Conservation (phyloP, 2,329 filamentous ascomycete genomes). For the Phyllosticta capitalensis region DNA sequence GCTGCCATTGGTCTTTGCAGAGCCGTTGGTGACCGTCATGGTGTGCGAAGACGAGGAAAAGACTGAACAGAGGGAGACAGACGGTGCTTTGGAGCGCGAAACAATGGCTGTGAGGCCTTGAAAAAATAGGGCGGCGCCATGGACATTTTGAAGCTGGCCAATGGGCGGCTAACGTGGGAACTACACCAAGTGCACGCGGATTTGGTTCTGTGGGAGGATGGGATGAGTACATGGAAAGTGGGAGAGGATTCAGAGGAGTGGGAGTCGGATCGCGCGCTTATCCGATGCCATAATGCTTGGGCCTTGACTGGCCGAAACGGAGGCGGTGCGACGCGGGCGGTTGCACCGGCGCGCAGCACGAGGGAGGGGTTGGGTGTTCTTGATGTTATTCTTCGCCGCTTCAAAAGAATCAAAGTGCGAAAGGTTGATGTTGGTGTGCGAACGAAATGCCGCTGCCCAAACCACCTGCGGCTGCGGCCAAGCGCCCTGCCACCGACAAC, state of each 20-base stretch:
- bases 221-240: neutral
- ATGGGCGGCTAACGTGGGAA: neutral
- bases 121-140: neutral
- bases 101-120: neutral
- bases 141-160: neutral
- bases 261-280: slow-evolving; percentile 5
- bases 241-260: slow-evolving; percentile 7
- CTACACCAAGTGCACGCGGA: neutral
- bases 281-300: neutral
- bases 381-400: too few relatives aligned
- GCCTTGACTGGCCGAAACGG: slow-evolving; percentile 3
- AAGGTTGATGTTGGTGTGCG: neutral
- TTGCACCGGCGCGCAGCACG: too few relatives aligned
- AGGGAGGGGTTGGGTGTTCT: too few relatives aligned
- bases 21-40: neutral
- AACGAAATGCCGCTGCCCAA: slow-evolving; percentile 1
- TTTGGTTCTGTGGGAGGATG: neutral
- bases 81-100: neutral
- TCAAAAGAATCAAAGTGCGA: neutral
- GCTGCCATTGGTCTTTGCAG: slow-evolving; percentile 18
- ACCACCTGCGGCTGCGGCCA: slow-evolving; percentile 5
- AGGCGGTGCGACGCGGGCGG: neutral
- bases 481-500: neutral
- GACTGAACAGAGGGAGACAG: neutral
- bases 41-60: neutral